Percentiles rank a stretch among this genome's conserved stretches.
Evolutionary conservation across 1,284 basidiomycete species (phyloP).

Genomic region (Heterobasidion annosum): DNA sequence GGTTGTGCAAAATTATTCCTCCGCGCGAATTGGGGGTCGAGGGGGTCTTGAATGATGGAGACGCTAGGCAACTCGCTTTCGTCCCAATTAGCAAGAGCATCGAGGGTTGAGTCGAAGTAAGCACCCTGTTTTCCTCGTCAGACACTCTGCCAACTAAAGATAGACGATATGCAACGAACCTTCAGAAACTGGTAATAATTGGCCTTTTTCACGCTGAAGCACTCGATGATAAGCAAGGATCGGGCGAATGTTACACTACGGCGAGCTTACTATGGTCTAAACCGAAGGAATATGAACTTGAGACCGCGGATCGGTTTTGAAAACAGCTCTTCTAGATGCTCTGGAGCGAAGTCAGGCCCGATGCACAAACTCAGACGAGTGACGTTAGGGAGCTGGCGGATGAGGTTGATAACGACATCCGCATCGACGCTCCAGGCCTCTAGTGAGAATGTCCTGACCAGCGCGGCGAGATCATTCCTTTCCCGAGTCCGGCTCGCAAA

Average conservation of each 20-base stretch:
- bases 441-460: conserved; percentile 39
- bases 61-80: conserved; percentile 30
- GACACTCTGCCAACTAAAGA: neutral
- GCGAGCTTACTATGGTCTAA: conserved; percentile 57
- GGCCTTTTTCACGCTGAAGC: conserved; percentile 50
- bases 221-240: neutral
- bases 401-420: conserved; percentile 48
- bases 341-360: conserved; percentile 56
- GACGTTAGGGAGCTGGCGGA: conserved; percentile 40
- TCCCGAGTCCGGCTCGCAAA: conserved; percentile 42
- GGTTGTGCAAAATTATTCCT: conserved; percentile 55
- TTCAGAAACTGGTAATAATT: conserved; percentile 64
- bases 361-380: conserved; percentile 41
- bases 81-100: conserved; percentile 50
- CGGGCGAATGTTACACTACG: neutral
- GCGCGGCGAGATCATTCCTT: conserved; percentile 19
- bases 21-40: conserved; percentile 26
- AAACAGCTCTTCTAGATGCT: conserved; percentile 56
- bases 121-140: conserved; percentile 33
- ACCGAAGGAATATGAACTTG: conserved; percentile 41
- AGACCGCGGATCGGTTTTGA: conserved; percentile 27
- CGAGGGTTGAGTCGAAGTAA: conserved; percentile 58
- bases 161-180: conserved; percentile 19
- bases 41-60: conserved; percentile 61
- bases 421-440: conserved; percentile 56